phyloP scores from a whole-genome alignment of 1,139 yeast species.

The Candida mesenterica region DNA sequence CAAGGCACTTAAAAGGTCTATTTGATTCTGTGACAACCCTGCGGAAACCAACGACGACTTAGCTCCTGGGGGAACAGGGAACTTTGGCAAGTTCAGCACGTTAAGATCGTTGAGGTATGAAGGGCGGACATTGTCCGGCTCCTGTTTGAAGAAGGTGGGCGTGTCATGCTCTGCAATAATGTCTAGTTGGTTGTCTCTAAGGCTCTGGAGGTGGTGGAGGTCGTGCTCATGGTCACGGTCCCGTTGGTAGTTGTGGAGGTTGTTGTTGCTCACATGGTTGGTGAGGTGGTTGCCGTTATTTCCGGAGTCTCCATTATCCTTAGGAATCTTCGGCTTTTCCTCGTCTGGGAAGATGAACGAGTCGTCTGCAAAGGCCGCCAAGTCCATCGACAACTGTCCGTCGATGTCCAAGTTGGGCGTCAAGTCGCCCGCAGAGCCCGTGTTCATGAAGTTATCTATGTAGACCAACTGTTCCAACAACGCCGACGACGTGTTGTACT shows the following conservation, averaged over 20 bases:
- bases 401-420: conserved; percentile 53
- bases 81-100: conserved; percentile 48
- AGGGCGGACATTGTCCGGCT: conserved; percentile 1
- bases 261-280: conserved; percentile 1
- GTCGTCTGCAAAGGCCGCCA: conserved; percentile 80
- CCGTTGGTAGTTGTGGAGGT: conserved; percentile 2
- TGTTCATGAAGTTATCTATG: conserved; percentile 65
- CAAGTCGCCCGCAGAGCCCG: conserved; percentile 26
- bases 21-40: conserved; percentile 65
- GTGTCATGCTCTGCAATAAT: background rate
- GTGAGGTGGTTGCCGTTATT: conserved; percentile 4
- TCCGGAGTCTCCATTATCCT: conserved; percentile 19
- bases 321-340: conserved; percentile 49
- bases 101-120: conserved; percentile 14
- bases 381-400: conserved; percentile 67
- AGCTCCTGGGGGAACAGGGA: conserved; percentile 73
- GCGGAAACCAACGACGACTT: conserved; percentile 58
- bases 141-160: conserved; percentile 1
- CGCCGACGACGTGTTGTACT: conserved; percentile 49
- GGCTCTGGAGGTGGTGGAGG: background rate
- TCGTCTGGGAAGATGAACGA: conserved; percentile 77
- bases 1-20: conserved; percentile 67
- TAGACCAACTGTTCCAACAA: conserved; percentile 72
- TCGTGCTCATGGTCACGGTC: background rate
- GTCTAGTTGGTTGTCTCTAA: background rate